Evolutionary conservation across 2,329 filamentous ascomycete species (phyloP).

Genomic region (Incumbomyces lentus): DNA sequence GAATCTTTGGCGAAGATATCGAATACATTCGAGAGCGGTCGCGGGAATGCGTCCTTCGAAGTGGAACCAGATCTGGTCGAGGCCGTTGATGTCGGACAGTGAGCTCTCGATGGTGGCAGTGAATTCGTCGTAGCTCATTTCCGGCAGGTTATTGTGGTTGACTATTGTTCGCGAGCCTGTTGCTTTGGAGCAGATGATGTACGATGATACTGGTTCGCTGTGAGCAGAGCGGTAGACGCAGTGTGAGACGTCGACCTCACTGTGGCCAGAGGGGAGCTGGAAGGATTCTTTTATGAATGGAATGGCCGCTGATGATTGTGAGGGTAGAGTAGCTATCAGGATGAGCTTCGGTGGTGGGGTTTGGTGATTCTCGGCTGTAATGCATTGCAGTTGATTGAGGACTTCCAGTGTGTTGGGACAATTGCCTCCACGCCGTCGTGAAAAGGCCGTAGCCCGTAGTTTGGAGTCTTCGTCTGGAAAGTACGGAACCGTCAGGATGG

Average conservation of each 20-base stretch:
- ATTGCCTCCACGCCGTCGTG: constrained; percentile 59
- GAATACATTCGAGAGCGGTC: constrained; percentile 50
- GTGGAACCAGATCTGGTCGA: constrained; percentile 54
- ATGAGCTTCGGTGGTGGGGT: constrained; percentile 20
- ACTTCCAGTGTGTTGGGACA: constrained; percentile 63
- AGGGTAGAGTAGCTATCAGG: constrained; percentile 43
- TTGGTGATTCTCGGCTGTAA: not conserved
- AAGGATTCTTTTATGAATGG: constrained; percentile 47
- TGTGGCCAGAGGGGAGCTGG: constrained; percentile 21
- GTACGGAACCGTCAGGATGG: constrained; percentile 51
- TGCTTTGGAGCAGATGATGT: constrained; percentile 53
- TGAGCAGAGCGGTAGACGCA: constrained; percentile 51
- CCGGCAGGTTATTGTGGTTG: constrained; percentile 56
- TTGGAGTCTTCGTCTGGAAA: constrained; percentile 65
- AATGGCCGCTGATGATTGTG: constrained; percentile 40
- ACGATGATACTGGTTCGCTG: constrained; percentile 54
- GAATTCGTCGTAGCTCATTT: constrained; percentile 59
- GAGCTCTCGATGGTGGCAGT: constrained; percentile 32
- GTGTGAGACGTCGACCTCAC: constrained; percentile 39
- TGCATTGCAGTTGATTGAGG: constrained; percentile 49
- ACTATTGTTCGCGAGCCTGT: constrained; percentile 59
- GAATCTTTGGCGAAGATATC: constrained; percentile 30
- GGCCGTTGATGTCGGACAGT: constrained; percentile 65
- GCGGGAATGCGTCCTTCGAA: constrained; percentile 52
- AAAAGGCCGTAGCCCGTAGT: constrained; percentile 51